Evolutionary conservation across 1,139 yeast genomes (phyloP), one percentile per base, ranked within the genome.

Genomic region (Yamadazyma dendronema): DNA sequence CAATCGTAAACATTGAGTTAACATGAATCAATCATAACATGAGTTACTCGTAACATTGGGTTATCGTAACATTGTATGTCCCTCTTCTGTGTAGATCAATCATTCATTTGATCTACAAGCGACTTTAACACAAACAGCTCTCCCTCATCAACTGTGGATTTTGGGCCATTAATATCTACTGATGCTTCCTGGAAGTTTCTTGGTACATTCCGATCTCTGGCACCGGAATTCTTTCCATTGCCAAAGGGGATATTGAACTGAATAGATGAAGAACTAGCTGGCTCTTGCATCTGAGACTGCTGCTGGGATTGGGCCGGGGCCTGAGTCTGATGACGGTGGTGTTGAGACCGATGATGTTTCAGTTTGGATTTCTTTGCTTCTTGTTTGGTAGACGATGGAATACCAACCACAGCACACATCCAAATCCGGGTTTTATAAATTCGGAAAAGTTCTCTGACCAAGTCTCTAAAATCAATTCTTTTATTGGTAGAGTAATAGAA

Each of bases 351-450:
- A n/a, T n/a, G n/a, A n/a, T n/a, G n/a, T n/a, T n/a, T n/a, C n/a
- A n/a, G n/a, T n/a, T n/a, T n/a, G n/a, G n/a, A n/a, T n/a, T n/a
- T n/a, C n/a, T n/a, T n/a, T n/a, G n/a, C n/a, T n/a, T n/a, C n/a
- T n/a, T n/a, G n/a, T n/a, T n/a, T n/a, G n/a, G n/a, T n/a, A n/a
- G n/a, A n/a, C n/a, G n/a, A 61, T 11, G 68, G 67, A 26, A 60
- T 49, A 5, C 67, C 68, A 41, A 50, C 56, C 17, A 89, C 88
- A 3, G 97, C 95, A 67, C 97, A 90, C 81, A 90, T 79, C 98
- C 98, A 94, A 53, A 92, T 92, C 53, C 98, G 76, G 1, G 97
- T 92, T 65, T 92, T 92, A 73, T 89, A 92, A 41, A 88, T 84
- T 54, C 95, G 79, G 70, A 92, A 92, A 46, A 92, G 67, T 53